Conservation (phyloP, 1,139 yeast genomes). For the Candida sp. region DNA sequence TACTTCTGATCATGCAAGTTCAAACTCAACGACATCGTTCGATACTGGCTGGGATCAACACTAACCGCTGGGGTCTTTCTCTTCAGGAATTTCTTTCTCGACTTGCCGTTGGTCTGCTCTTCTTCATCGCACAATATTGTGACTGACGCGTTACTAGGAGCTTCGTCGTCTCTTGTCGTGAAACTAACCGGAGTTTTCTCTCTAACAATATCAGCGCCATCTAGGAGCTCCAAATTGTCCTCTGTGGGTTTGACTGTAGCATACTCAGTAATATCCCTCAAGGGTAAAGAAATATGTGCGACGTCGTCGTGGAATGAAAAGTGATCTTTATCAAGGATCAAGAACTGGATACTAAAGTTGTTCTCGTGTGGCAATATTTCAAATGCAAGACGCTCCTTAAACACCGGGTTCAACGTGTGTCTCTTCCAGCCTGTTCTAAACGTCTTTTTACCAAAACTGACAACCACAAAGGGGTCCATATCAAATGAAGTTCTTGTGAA, state of each 20-base stretch:
- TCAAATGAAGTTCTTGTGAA: conserved; percentile 77
- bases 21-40: conserved; percentile 44
- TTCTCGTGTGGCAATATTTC: conserved; percentile 73
- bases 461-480: conserved; percentile 96
- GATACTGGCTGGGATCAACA: conserved; percentile 47
- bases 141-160: conserved; percentile 20
- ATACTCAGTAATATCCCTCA: conserved; percentile 46
- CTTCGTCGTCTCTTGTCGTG: conserved; percentile 18
- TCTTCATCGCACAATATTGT: conserved; percentile 20
- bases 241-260: conserved; percentile 14
- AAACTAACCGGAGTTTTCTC: conserved; percentile 9
- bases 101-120: conserved; percentile 20
- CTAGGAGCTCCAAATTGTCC: neutral
- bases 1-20: conserved; percentile 36
- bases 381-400: conserved; percentile 80
- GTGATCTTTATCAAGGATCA: conserved; percentile 83
- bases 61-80: conserved; percentile 29
- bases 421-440: conserved; percentile 87
- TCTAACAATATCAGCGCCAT: neutral
- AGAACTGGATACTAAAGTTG: conserved; percentile 67
- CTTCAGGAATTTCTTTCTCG: conserved; percentile 28
- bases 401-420: conserved; percentile 84
- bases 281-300: conserved; percentile 62
- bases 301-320: conserved; percentile 85
- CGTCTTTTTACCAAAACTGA: conserved; percentile 88